phyloP scores from a whole-genome alignment of 2,329 filamentous ascomycete species.

The Hymenoscyphus scutula region DNA sequence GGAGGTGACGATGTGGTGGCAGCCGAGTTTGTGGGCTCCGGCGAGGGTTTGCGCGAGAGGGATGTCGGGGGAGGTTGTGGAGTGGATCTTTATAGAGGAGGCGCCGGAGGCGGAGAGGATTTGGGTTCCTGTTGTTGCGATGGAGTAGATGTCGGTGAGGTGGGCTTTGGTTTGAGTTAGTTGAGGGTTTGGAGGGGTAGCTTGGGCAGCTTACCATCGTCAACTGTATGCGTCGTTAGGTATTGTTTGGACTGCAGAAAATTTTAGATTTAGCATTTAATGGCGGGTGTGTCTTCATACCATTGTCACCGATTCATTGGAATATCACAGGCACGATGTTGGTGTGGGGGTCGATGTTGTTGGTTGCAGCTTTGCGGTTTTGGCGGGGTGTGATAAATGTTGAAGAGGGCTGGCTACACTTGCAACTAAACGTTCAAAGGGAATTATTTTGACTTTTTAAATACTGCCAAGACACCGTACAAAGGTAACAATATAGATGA shows the following conservation, averaged over 20 bases:
- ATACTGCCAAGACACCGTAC: not conserved
- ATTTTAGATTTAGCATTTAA: slow-evolving; percentile 20
- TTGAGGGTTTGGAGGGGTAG: slow-evolving; percentile 19
- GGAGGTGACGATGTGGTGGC: slow-evolving; percentile 80
- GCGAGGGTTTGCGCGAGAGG: slow-evolving; percentile 76
- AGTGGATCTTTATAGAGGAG: slow-evolving; percentile 77
- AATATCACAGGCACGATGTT: slow-evolving; percentile 13
- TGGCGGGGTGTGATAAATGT: slow-evolving; percentile 20
- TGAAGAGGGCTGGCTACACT: not conserved
- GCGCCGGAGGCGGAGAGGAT: slow-evolving; percentile 84
- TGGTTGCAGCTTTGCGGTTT: slow-evolving; percentile 17
- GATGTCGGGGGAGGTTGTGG: slow-evolving; percentile 68
- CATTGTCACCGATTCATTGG: slow-evolving; percentile 32
- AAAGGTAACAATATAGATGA: not conserved
- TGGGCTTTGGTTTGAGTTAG: slow-evolving; percentile 58
- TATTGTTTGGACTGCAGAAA: slow-evolving; percentile 91
- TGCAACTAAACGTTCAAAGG: not conserved
- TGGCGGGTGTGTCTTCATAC: slow-evolving; percentile 20
- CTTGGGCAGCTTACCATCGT: slow-evolving; percentile 63
- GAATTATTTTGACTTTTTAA: not conserved
- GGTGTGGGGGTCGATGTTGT: slow-evolving; percentile 7
- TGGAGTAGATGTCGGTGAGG: slow-evolving; percentile 77
- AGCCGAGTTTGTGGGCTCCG: slow-evolving; percentile 80
- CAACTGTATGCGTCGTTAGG: slow-evolving; percentile 85
- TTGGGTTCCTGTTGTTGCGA: slow-evolving; percentile 70